Base-by-base conservation (phyloP, 495 filamentous ascomycete species). In the Aspergillus nanangensis region DNA sequence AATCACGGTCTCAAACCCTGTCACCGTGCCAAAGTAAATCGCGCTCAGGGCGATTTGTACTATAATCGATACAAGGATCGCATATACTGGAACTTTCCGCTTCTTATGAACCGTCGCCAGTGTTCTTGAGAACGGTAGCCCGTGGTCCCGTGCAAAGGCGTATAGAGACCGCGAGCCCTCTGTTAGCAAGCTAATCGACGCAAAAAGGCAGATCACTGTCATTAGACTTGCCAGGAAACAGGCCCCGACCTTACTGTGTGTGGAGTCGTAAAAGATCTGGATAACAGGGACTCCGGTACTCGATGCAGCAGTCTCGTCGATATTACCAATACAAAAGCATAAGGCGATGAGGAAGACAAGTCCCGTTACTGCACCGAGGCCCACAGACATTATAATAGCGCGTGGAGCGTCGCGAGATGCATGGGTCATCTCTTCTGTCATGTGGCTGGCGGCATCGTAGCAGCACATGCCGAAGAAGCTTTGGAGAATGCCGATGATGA, bases 381-480 rank as follows among this genome's bases (percentile, higher is more conserved):
- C 67, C 2, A 81, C 77, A 2, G 77, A 75, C 41, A 72, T 48
- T 9, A 81, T 53, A n/a, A 81, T 82, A 2, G 78, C 77, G 45
- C 69, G 60, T 0, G 78, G 78, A 0, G 76, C 77, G 41, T 78
- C 63, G 21, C 68, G 70, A 0, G 71, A 68, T 1, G 78, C 64
- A 13, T 71, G 63, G 24, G 65, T 65, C 62, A 78, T 76, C 45
- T 80, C 74, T 45, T 77, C 70, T 0, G 66, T 71, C 71, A 76
- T 76, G 35, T 75, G 71, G 0, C 61, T 50, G 0, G 69, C 65
- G 3, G 65, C 68, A 47, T 76, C 67, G 45, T 71, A 75, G 48
- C 75, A 76, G 52, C 70, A 75, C 77, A 82, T 79, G 14, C 77
- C 77, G 45, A 82, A 81, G 5, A 69, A 74, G 45, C 67, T 66